Percentiles rank a stretch among this genome's conserved stretches.
These are phyloP conservation scores for Podospora comata DNA, from an alignment of 495 filamentous ascomycete species.

Conservation along the genomic window DNA sequence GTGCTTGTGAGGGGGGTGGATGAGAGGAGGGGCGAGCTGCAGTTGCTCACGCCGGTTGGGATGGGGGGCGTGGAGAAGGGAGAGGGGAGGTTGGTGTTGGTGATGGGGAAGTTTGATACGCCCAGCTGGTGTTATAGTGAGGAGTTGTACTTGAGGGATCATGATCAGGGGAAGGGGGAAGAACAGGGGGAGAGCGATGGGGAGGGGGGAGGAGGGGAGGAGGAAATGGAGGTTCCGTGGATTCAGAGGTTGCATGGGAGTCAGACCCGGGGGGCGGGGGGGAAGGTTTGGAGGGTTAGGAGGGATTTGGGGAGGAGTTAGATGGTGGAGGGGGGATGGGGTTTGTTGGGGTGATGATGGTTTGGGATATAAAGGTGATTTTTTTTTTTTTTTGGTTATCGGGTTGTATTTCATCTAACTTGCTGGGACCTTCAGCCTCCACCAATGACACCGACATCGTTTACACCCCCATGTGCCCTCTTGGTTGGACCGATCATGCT, in stretches of 20 bases:
- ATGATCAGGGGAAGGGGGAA: conserved; percentile 17
- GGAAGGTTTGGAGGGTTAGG: conserved; percentile 53
- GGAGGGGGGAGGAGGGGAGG: conserved; percentile 20
- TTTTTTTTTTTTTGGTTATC: too few relatives aligned
- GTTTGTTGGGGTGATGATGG: too few relatives aligned
- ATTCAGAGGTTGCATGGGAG: conserved; percentile 34
- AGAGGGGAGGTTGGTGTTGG: conserved; percentile 48
- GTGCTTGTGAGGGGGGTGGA: conserved; percentile 57
- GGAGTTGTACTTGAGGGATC: conserved; percentile 37
- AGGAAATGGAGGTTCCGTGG: conserved; percentile 45
- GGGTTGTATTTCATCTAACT: too few relatives aligned
- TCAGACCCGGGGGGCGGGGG: conserved; percentile 22
- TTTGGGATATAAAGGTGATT: too few relatives aligned
- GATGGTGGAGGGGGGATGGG: not conserved
- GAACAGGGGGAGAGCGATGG: conserved; percentile 15
- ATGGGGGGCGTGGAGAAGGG: conserved; percentile 27
- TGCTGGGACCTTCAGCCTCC: too few relatives aligned
- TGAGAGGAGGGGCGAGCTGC: conserved; percentile 39
- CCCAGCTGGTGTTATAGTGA: conserved; percentile 59
- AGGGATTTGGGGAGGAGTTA: conserved; percentile 47
- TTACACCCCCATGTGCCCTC: too few relatives aligned
- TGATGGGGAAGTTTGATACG: conserved; percentile 56
- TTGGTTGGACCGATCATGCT: too few relatives aligned
- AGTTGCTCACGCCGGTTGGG: conserved; percentile 52
- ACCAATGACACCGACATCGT: too few relatives aligned